Conservation (phyloP, 495 filamentous ascomycete species). For the Neohortaea acidophila region DNA sequence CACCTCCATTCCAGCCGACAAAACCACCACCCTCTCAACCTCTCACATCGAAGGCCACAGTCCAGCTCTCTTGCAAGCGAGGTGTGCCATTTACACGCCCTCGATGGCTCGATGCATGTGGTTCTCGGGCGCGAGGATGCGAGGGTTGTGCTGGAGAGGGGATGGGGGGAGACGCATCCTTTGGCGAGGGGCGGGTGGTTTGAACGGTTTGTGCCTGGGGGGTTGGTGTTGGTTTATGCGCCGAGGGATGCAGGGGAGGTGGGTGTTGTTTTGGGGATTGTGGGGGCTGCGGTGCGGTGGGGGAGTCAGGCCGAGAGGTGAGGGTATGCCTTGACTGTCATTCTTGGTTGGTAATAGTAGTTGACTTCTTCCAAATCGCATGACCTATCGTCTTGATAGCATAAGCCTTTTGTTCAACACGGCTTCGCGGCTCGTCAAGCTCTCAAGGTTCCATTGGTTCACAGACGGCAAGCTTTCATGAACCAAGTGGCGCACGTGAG, state of each 20-base stretch:
- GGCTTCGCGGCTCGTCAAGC: too few relatives aligned
- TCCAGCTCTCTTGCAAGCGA: conserved; percentile 64
- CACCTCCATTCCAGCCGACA: too few relatives aligned
- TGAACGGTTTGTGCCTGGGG: conserved; percentile 43
- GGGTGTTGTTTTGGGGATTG: conserved; percentile 50
- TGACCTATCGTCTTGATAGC: too few relatives aligned
- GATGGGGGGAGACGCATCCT: conserved; percentile 85
- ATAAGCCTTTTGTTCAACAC: too few relatives aligned
- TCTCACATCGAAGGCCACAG: conserved; percentile 73
- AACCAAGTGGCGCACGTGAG: too few relatives aligned
- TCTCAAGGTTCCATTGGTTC: too few relatives aligned
- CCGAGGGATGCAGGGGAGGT: conserved; percentile 56
- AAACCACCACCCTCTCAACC: conserved; percentile 45
- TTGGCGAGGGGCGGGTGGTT: conserved; percentile 47
- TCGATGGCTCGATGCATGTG: conserved; percentile 62
- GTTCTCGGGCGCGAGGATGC: conserved; percentile 67
- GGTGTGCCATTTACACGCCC: conserved; percentile 63
- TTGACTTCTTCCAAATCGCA: too few relatives aligned
- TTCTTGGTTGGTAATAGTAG: too few relatives aligned
- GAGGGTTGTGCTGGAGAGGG: conserved; percentile 55
- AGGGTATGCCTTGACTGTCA: too few relatives aligned
- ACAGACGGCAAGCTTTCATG: too few relatives aligned
- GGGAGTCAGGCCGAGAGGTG: too few relatives aligned
- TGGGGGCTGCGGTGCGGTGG: conserved; percentile 52
- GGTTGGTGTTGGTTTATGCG: conserved; percentile 74